Base-by-base conservation (phyloP, 192 early-diverging fungal species). In the Spinellus fusiger region DNA sequence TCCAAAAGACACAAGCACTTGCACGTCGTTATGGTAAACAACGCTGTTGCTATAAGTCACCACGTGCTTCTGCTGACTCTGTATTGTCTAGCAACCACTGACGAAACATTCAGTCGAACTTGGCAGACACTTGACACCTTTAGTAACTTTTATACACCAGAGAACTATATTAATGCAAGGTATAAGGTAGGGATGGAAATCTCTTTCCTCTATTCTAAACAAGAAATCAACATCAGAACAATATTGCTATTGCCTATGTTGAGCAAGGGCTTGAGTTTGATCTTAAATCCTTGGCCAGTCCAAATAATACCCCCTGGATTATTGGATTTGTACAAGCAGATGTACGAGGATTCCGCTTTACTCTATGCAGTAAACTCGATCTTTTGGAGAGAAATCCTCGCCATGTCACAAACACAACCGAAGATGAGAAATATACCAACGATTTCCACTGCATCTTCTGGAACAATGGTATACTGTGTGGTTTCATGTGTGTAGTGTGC, bases 361-460 rank as follows among this genome's bases (percentile, higher is more conserved):
- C 32, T 33, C 29, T 71, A 10, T 65, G 22, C 15, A 56, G 58
- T 32, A 54, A 56, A 12, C 16, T 54, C 2, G 26, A 44, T 10
- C 40, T 44, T 5, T 12, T 18, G 3, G 40, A 44, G 18, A 12
- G 40, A 44, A 18, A 44, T 44, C 40, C 18, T 44, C 15, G 18
- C 40, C 40, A 18, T 44, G 10, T 13, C 5, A 13, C 40, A 3
- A 44, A 10, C 18, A 18, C 15, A 12, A n/a, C 40, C 18, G 40
- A 44, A 12, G 18, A 44, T 44, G 40, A 25, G 2, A 33, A 46
- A 5, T 16, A 59, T 3, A 57, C 57, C 33, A 61, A 61, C 25
- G 72, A 74, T 25, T 74, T 74, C 59, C 62, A 64, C 38, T 60
- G 62, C 38, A 37, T 74, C 4, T 74, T 74, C 52, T 74, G 72